Conservation (phyloP, 495 filamentous ascomycete species). For the Aspergillus cristatus region DNA sequence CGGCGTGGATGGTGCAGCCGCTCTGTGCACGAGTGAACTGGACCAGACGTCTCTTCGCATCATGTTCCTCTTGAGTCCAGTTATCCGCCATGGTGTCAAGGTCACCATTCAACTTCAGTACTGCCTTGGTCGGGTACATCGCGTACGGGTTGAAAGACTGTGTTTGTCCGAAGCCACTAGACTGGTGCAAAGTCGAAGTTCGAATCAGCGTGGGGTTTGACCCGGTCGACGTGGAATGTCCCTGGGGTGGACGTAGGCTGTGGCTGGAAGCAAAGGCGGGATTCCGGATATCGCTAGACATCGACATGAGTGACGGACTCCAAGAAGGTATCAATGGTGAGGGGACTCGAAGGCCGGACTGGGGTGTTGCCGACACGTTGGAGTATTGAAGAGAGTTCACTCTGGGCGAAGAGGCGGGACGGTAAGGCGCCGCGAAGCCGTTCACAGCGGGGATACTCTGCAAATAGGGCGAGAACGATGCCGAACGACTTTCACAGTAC, state of each 20-base stretch:
- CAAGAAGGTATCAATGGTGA: conserved; percentile 38
- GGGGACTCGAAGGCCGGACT: conserved; percentile 28
- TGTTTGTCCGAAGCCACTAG: conserved; percentile 32
- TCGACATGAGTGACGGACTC: conserved; percentile 30
- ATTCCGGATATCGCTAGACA: conserved; percentile 18
- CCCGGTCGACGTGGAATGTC: conserved; percentile 33
- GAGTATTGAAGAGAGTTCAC: conserved; percentile 20
- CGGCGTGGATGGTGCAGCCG: conserved; percentile 61
- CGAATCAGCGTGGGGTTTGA: conserved; percentile 65
- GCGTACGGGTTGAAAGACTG: conserved; percentile 69
- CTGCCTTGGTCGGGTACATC: conserved; percentile 77
- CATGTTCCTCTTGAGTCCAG: conserved; percentile 75
- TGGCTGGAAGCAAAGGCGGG: conserved; percentile 23
- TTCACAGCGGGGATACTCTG: conserved; percentile 28
- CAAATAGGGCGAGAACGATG: conserved; percentile 37
- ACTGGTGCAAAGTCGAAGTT: conserved; percentile 69
- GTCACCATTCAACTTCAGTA: conserved; percentile 77
- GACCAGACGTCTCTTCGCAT: conserved; percentile 69
- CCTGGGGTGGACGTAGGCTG: conserved; percentile 24
- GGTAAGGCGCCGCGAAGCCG: conserved; percentile 24
- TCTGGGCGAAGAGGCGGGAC: conserved; percentile 23
- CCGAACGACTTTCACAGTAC: conserved; percentile 19
- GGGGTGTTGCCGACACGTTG: conserved; percentile 22
- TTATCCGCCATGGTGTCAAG: conserved; percentile 66
- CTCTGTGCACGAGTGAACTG: conserved; percentile 74